Base-by-base conservation (phyloP, 192 early-diverging fungal species). In the Thoreauomyces humboldtii region DNA sequence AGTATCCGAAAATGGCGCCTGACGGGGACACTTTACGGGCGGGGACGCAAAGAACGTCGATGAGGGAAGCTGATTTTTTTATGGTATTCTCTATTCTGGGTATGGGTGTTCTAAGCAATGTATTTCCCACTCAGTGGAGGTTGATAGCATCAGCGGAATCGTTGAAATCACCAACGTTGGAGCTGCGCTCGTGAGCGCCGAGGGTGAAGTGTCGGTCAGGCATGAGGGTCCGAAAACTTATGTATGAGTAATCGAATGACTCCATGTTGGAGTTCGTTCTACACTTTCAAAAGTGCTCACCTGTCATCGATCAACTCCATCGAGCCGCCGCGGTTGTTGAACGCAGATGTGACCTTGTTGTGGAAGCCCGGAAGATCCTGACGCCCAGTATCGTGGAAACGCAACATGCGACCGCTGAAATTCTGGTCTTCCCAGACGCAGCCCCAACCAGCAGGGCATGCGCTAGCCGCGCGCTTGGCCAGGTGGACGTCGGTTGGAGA, bases 81-180 rank as follows among this genome's bases (percentile, higher is more conserved):
- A n/a, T n/a, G n/a, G n/a, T n/a, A n/a, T n/a, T n/a, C n/a, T n/a
- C n/a, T n/a, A n/a, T n/a, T n/a, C n/a, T n/a, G n/a, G n/a, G n/a
- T n/a, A n/a, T n/a, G n/a, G n/a, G n/a, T n/a, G n/a, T n/a, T n/a
- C n/a, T n/a, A n/a, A n/a, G n/a, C n/a, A n/a, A n/a, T n/a, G n/a
- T n/a, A n/a, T n/a, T n/a, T n/a, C n/a, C n/a, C n/a, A n/a, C n/a
- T n/a, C n/a, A 58, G 5, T 58, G 34, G 55, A 58, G 55, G 29
- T 2, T 36, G 19, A 58, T 58, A 19, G 17, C 14, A 27, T 58
- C 37, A 4, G 55, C 55, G n/a, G 32, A 19, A 36, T 58, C 27
- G 55, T 28, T 58, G 28, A 58, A 58, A 36, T 41, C 37, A 36
- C 55, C 32, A 21, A 41, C 15, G 55, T 19, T 58, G 7, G 55